These are phyloP conservation scores for Kodamaea jinghongensis DNA, from an alignment of 805 yeast species.

Conservation along the genomic window DNA sequence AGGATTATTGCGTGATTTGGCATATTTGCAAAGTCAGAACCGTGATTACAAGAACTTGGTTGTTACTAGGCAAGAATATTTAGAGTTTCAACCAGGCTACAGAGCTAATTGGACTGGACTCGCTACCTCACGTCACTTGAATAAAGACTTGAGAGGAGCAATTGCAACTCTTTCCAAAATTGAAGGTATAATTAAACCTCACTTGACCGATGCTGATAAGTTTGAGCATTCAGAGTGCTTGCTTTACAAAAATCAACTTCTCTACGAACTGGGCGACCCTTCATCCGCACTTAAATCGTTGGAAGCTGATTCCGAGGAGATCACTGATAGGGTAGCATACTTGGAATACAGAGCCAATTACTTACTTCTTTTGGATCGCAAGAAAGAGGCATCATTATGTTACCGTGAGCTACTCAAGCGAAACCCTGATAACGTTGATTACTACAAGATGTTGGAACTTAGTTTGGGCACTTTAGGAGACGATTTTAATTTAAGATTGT, in stretches of 20 bases:
- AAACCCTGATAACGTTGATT: constrained; percentile 75
- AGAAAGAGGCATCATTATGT: constrained; percentile 62
- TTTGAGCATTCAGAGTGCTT: constrained; percentile 80
- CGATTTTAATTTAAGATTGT: constrained; percentile 49
- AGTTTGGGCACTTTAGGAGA: constrained; percentile 50
- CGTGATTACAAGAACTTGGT: constrained; percentile 68
- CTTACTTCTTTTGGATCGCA: constrained; percentile 53
- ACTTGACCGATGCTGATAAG: constrained; percentile 61
- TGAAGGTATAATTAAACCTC: constrained; percentile 70
- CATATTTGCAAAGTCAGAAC: constrained; percentile 73
- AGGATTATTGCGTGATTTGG: constrained; percentile 78
- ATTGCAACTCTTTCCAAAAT: constrained; percentile 69
- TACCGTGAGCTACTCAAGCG: constrained; percentile 73
- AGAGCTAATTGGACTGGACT: constrained; percentile 89
- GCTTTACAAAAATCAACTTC: constrained; percentile 66
- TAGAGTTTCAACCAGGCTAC: constrained; percentile 75
- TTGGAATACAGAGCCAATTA: constrained; percentile 68
- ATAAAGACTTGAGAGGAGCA: constrained; percentile 64
- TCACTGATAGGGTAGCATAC: constrained; percentile 56
- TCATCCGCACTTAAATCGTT: constrained; percentile 62
- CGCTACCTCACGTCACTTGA: constrained; percentile 81
- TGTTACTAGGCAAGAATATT: constrained; percentile 61
- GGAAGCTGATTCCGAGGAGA: constrained; percentile 47
- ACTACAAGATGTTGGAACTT: constrained; percentile 65
- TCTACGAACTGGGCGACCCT: constrained; percentile 62